These are phyloP conservation scores for Penicillium parvum DNA, from an alignment of 495 filamentous ascomycete species.

Conservation along the genomic window DNA sequence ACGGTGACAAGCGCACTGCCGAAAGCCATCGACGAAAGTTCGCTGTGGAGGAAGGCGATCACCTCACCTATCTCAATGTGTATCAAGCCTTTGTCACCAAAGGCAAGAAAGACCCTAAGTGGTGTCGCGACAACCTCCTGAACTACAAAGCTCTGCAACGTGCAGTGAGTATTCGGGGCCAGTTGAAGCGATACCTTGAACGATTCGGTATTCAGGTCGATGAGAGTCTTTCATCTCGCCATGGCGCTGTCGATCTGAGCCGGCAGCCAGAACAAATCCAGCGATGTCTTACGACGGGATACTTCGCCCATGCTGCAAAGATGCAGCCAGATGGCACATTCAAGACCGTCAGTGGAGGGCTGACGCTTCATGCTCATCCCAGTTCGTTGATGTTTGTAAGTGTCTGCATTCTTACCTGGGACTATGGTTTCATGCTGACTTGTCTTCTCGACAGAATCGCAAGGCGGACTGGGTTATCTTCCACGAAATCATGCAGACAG, in stretches of 20 bases:
- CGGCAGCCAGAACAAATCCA: constrained; percentile 68
- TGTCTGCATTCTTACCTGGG: constrained; percentile 13
- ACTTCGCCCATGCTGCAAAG: constrained; percentile 90
- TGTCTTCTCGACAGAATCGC: constrained; percentile 56
- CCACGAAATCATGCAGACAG: constrained; percentile 90
- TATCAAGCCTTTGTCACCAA: constrained; percentile 87
- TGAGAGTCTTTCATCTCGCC: constrained; percentile 46
- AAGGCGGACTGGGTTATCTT: constrained; percentile 99
- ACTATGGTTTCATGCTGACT: constrained; percentile 7
- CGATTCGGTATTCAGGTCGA: constrained; percentile 72
- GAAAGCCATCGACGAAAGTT: constrained; percentile 78
- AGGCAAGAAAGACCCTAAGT: constrained; percentile 77
- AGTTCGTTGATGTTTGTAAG: constrained; percentile 87
- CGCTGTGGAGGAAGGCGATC: constrained; percentile 90
- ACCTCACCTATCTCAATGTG: constrained; percentile 89
- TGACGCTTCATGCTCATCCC: constrained; percentile 80
- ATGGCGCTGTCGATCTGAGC: constrained; percentile 26
- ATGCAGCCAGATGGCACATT: constrained; percentile 96
- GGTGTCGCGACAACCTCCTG: constrained; percentile 80
- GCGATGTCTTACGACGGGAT: constrained; percentile 84
- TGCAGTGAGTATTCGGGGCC: constrained; percentile 80
- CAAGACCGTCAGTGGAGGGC: constrained; percentile 68
- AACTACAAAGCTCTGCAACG: constrained; percentile 80
- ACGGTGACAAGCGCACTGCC: constrained; percentile 65
- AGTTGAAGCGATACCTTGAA: constrained; percentile 83